Percentiles rank a stretch among this genome's conserved stretches.
These are phyloP conservation scores for Fusarium sp. DNA, from an alignment of 2,329 filamentous ascomycete genomes.

Conservation along the genomic window DNA sequence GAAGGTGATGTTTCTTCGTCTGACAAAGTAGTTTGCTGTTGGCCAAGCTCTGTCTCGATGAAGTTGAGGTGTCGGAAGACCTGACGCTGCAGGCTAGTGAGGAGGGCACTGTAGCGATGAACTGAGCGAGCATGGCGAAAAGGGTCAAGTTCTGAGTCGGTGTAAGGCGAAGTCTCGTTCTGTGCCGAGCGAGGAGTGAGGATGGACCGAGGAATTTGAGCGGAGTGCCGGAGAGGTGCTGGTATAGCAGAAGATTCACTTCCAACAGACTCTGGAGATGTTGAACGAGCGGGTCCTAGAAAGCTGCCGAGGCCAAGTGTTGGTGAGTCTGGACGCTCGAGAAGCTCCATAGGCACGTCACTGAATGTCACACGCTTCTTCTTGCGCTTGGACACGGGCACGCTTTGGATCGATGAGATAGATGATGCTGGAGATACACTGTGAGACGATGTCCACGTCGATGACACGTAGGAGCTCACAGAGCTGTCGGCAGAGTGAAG, in stretches of 20 bases:
- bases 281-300: slow-evolving; percentile 45
- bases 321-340: slow-evolving; percentile 68
- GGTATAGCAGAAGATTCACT: background rate
- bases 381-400: slow-evolving; percentile 45
- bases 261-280: slow-evolving; percentile 37
- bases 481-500: slow-evolving; percentile 59
- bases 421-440: slow-evolving; percentile 41
- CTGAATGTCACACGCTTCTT: slow-evolving; percentile 56
- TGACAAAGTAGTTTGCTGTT: slow-evolving; percentile 39
- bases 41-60: slow-evolving; percentile 55
- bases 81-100: slow-evolving; percentile 61
- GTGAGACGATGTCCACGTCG: slow-evolving; percentile 37
- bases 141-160: slow-evolving; percentile 43
- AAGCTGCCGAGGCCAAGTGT: slow-evolving; percentile 66
- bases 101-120: slow-evolving; percentile 61
- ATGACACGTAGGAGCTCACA: slow-evolving; percentile 52
- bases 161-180: slow-evolving; percentile 13
- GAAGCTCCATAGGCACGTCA: slow-evolving; percentile 54
- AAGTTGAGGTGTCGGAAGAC: slow-evolving; percentile 60
- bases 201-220: slow-evolving; percentile 34
- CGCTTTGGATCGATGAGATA: slow-evolving; percentile 56
- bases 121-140: slow-evolving; percentile 57
- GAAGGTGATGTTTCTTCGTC: slow-evolving; percentile 11
- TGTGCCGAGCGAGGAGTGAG: slow-evolving; percentile 26
- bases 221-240: slow-evolving; percentile 10